Evolutionary conservation across 225 moss, liverwort and hornwort species (phyloP).

Genomic region (Anthoceros angustus): DNA sequence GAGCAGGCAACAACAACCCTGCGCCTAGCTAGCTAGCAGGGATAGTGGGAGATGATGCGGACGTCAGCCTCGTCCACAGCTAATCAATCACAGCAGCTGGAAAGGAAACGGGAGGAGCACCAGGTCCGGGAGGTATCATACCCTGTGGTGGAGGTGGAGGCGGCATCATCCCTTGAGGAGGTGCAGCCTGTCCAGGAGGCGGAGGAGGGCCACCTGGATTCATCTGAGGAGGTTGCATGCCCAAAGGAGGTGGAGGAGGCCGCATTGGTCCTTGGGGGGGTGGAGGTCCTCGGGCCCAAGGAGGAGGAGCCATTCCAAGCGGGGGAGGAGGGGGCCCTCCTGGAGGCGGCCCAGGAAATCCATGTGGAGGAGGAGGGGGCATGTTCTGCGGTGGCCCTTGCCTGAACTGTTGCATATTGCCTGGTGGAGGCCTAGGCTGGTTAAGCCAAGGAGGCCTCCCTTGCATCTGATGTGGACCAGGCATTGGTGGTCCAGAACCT

Average conservation of each 20-base stretch:
- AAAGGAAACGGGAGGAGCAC: conserved; percentile 6
- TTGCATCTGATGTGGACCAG: not conserved
- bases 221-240: too few species aligned
- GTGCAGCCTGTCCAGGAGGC: too few species aligned
- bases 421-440: conserved; percentile 21
- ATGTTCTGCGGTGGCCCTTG: conserved; percentile 60
- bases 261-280: conserved; percentile 61
- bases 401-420: conserved; percentile 25
- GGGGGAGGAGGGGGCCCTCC: conserved; percentile 44
- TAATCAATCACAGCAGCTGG: too few species aligned
- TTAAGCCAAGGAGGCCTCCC: conserved; percentile 18
- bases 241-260: conserved; percentile 24
- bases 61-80: too few species aligned
- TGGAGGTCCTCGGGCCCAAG: conserved; percentile 46
- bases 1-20: too few species aligned
- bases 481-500: conserved; percentile 24
- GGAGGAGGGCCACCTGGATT: conserved; percentile 12
- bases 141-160: conserved; percentile 36
- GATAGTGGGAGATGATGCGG: too few species aligned
- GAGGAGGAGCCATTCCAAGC: conserved; percentile 84
- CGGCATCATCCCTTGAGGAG: conserved; percentile 30
- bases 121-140: conserved; percentile 35
- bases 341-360: conserved; percentile 25
- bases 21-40: too few species aligned
- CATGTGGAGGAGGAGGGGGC: conserved; percentile 67